Evolutionary conservation across 1,284 basidiomycete genomes (phyloP), one percentile per base, ranked within the genome.

Genomic region (Taiwanofungus camphoratus): DNA sequence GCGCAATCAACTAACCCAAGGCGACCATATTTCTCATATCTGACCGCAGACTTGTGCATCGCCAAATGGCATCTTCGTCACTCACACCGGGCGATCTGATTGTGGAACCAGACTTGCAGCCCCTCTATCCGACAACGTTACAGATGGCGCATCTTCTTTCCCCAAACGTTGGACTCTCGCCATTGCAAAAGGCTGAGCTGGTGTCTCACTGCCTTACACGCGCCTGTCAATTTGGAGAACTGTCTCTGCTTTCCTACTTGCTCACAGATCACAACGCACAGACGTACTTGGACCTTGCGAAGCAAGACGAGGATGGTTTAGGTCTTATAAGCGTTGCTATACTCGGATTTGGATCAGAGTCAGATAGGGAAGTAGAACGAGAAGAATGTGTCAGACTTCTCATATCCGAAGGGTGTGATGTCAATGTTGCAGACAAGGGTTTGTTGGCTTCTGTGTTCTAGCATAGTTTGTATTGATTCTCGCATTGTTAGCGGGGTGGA

Each of bases 301-400:
- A 74, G 42, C 75, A 79, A 51, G 91, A 93, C 62, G 91, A 93
- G 43, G 91, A 93, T 52, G 88, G 87, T 12, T 69, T 90, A 41
- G 82, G 85, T 32, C 67, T 92, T 34, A 74, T 92, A 56, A 89
- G 84, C 53, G 72, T 82, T 48, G 71, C 84, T n/a, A 87, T 92
- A 52, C 77, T 87, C 50, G 84, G 87, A 7, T 93, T 92, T 61
- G 87, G 88, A 18, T 77, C 81, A 39, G 86, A 88, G 46, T 74
- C 75, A n/a, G 87, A 90, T 50, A 75, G 81, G 52, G 87, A 89
- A 46, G 73, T 90, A 12, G 91, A 93, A 58, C 74, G 86, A 48
- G 91, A 95, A 62, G 92, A 96, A 62, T 87, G 82, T 46, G 86
- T 94, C 2, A 71, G 92, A 40, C 64, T 91, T 33, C 69, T 96